phyloP scores from a whole-genome alignment of 2,329 filamentous ascomycete genomes.

The Akanthomyces uredinophilus region DNA sequence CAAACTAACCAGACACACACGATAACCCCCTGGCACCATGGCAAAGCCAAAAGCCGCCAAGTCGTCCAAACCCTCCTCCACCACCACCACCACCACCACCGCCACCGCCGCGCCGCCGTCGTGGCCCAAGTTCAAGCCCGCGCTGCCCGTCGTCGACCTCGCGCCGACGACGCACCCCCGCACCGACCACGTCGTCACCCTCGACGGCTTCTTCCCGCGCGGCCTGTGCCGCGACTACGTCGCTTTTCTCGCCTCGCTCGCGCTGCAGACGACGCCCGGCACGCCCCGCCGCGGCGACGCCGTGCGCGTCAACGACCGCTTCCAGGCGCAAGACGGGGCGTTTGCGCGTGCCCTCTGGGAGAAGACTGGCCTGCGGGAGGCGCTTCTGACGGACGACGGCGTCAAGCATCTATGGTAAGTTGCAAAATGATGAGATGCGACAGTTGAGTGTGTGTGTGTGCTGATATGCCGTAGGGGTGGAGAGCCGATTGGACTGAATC shows the following conservation, averaged over 20 bases:
- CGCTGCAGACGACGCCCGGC: constrained; percentile 71
- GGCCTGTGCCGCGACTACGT: constrained; percentile 72
- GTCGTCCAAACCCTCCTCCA: constrained; percentile 17
- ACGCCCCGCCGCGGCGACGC: constrained; percentile 77
- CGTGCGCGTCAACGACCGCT: constrained; percentile 82
- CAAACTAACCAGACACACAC: not conserved
- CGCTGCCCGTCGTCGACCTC: constrained; percentile 62
- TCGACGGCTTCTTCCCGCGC: constrained; percentile 69
- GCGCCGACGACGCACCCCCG: constrained; percentile 47
- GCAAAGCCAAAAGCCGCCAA: constrained; percentile 31
- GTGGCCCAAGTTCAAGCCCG: constrained; percentile 69
- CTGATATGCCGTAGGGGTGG: constrained; percentile 60
- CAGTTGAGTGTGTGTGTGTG: not conserved
- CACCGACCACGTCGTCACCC: constrained; percentile 62
- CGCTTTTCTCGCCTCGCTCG: constrained; percentile 62
- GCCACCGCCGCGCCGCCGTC: constrained; percentile 24
- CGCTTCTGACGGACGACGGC: constrained; percentile 38
- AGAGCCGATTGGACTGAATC: constrained; percentile 75
- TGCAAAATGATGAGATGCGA: too few relatives aligned
- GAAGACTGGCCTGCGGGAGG: constrained; percentile 66
- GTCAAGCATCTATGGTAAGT: constrained; percentile 39
- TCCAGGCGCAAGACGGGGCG: constrained; percentile 67
- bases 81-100: constrained; percentile 1
- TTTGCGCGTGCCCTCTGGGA: constrained; percentile 77
- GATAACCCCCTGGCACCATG: constrained; percentile 24